phyloP scores from a whole-genome alignment of 345 rosid genomes.

The Firmiana major region DNA sequence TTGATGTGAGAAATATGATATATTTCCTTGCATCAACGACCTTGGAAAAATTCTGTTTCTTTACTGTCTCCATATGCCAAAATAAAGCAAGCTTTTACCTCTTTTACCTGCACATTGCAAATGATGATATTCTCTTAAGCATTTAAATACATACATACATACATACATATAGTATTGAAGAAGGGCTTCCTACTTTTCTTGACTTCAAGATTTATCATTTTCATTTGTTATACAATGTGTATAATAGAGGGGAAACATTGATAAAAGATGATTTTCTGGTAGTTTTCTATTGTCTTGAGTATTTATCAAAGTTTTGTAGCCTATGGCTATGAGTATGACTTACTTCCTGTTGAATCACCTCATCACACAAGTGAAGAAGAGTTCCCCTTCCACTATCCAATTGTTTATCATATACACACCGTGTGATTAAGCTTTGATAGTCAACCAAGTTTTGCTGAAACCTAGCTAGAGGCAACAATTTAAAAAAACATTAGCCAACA shows the following conservation, averaged over 20 bases:
- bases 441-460: conserved; percentile 65
- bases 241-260: no score
- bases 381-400: conserved; percentile 85
- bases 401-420: conserved; percentile 72
- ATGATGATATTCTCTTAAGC: neutral
- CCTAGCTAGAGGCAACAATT: conserved; percentile 36
- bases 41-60: no score
- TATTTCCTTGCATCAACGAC: no score
- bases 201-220: no score
- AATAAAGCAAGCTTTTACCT: no score
- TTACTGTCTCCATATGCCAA: no score
- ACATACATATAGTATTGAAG: no score
- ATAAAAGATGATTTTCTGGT: no score
- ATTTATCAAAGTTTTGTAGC: neutral
- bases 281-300: neutral
- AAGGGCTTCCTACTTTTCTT: neutral
- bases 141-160: no score
- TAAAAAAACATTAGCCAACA: neutral
- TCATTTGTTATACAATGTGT: no score
- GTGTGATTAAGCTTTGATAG: conserved; percentile 74
- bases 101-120: conserved; percentile 59
- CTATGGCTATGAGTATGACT: neutral
- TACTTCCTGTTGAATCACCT: conserved; percentile 67
- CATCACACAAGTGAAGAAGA: conserved; percentile 81
- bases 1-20: no score